Evolutionary conservation across 2,329 filamentous ascomycete genomes (phyloP), one percentile per base, ranked within the genome.

Genomic region (Aspergillus spinulosporus): DNA sequence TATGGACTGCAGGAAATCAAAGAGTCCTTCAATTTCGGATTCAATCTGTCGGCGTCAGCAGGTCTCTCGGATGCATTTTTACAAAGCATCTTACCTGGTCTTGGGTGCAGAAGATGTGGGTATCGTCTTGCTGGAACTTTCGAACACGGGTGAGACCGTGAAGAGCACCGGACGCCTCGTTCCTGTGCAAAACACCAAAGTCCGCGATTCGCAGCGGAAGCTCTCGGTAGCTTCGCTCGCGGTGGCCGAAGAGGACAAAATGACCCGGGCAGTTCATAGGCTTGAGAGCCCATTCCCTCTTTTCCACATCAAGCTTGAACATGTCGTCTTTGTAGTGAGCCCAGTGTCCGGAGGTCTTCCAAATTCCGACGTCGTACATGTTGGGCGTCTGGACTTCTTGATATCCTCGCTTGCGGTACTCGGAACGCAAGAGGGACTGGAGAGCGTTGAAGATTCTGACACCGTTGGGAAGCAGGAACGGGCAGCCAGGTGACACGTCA

Each of bases 251-350:
- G 68, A 97, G 88, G 62, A 94, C 78, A 75, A 90, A 95, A 76
- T 97, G 93, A 29, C 92, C 92, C 3, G 94, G 94, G 77, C 94
- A 99, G 79, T 97, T 97, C 94, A 97, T 97, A 29, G 93, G 93
- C 79, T 97, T 97, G 50, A 97, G 78, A 12, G 87, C 92, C 80
- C 88, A 92, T 63, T 86, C 81, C 62, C 89, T 88, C 80, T 96
- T 96, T 73, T 97, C 92, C 29, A 79, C 80, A 45, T 85, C 79
- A 65, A 96, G 86, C 14, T 86, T 87, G 74, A 92, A 92, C 93
- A 97, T 97, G 77, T 97, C 92, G 62, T 97, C 93, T 70, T 92
- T 85, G 80, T 97, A 94, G 71, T 92, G 87, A 58, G 88, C 85
- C 92, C 93, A 97, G 74, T 97, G 94, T 49, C 94, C 94, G 6